A percentile compares a stretch with the other conserved stretches of the same genome.
These are phyloP conservation scores for Quercus alba DNA, from an alignment of 306 rosid genomes.

Conservation along the genomic window DNA sequence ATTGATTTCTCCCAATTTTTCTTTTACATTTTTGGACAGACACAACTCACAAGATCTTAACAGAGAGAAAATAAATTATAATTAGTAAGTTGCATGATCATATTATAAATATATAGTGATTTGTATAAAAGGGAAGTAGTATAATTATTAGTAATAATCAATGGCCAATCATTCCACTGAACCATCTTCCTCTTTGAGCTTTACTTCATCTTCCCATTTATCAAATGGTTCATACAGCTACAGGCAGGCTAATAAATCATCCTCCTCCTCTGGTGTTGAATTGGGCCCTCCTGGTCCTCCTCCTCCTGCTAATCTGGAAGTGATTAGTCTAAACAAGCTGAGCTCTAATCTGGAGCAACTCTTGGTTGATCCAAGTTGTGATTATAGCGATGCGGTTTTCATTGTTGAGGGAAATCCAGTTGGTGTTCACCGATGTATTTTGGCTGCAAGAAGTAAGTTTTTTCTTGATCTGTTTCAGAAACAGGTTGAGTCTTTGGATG, in stretches of 20 bases:
- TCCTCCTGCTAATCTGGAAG: conserved; percentile 47
- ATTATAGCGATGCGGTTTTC: conserved; percentile 47
- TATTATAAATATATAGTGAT: no score
- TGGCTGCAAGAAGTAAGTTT: conserved; percentile 48
- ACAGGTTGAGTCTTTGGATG: conserved; percentile 24
- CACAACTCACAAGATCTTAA: no score
- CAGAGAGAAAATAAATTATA: no score
- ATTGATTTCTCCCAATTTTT: neutral
- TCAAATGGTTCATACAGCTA: conserved; percentile 62
- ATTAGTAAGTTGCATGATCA: no score
- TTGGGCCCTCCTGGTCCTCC: conserved; percentile 20
- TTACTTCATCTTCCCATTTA: conserved; percentile 64
- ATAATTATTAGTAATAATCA: neutral
- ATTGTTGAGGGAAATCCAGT: conserved; percentile 41
- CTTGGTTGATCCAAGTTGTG: conserved; percentile 37
- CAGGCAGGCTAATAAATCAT: conserved; percentile 38
- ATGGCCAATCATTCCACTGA: conserved; percentile 69
- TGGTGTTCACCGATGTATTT: conserved; percentile 49
- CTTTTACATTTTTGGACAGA: conserved; percentile 7
- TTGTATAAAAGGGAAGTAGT: no score
- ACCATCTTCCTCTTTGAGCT: conserved; percentile 89
- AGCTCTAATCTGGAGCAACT: conserved; percentile 48
- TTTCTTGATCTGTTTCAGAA: conserved; percentile 37
- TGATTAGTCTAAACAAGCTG: conserved; percentile 48
- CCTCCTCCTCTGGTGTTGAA: conserved; percentile 39